Evolutionary conservation across 1,284 basidiomycete genomes (phyloP), one percentile per base, ranked within the genome.

Genomic region (Ustilago hordei): DNA sequence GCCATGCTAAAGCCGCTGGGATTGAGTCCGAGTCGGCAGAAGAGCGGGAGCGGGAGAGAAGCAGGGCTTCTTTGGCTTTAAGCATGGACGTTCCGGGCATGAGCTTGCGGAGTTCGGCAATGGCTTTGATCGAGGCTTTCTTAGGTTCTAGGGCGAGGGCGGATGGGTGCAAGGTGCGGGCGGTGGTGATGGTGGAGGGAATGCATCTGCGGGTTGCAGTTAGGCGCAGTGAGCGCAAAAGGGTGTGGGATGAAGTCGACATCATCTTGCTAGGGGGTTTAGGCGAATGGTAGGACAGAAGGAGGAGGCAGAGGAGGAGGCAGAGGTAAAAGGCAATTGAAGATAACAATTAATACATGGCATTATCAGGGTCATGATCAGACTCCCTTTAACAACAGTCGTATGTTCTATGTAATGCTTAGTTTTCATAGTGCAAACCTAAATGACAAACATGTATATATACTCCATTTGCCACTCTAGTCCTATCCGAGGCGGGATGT

Each of bases 41-140:
- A 0, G 55, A n/a, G 5, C 71, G 3, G 8, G 76, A 17, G 8
- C 79, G 75, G 39, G 91, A 90, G 32, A 91, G 91, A 57, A 88
- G 86, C 64, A 98, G 91, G 2, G 95, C 95, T 86, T 96, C 93
- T 57, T 92, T 91, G 55, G 95, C 95, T 88, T 95, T 94, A 54
- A 91, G 89, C 82, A 97, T 91, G 13, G 93, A 93, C 60, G 93
- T 93, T 52, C 87, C 84, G 0, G 83, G 89, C 78, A 92, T 90
- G 69, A 89, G 89, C 87, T 92, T 93, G 66, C 95, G 91, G 39
- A 98, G 90, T 86, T 94, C 91, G 2, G 93, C 92, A 72, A 98
- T 92, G 74, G 95, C 91, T 73, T 92, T 91, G 64, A 93, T 88
- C 36, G 91, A 76, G 0, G 83, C 82, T 59, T 82, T 83, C 45